phyloP scores from a whole-genome alignment of 2,329 filamentous ascomycete species.

The Fusarium mundagurra region DNA sequence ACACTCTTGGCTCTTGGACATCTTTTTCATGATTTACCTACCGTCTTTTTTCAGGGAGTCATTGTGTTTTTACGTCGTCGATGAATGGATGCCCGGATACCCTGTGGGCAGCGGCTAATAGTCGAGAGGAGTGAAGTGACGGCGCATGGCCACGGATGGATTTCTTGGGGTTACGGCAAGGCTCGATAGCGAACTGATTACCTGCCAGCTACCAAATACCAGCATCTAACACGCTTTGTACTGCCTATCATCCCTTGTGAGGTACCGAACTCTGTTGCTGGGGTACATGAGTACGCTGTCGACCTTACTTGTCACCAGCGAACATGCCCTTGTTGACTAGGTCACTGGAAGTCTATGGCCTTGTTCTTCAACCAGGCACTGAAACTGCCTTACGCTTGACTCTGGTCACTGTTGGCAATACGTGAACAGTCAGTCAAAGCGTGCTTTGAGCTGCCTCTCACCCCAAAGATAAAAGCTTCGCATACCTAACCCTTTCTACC shows the following conservation, averaged over 20 bases:
- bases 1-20: constrained; percentile 24
- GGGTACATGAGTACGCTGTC: not conserved
- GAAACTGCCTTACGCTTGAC: not conserved
- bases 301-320: not conserved
- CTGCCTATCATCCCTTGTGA: not conserved
- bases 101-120: constrained; percentile 43
- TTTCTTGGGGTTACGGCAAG: constrained; percentile 32
- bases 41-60: constrained; percentile 33
- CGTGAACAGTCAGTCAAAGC: not conserved
- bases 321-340: not conserved
- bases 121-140: constrained; percentile 29
- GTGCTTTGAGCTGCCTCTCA: not conserved
- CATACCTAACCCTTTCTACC: not conserved
- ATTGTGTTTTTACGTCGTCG: constrained; percentile 36
- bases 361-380: not conserved
- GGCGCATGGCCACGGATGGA: constrained; percentile 25
- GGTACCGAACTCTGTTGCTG: not conserved
- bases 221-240: not conserved
- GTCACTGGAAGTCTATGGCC: not conserved
- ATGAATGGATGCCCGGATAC: constrained; percentile 44
- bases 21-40: constrained; percentile 32
- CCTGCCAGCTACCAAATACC: constrained; percentile 26
- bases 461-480: not conserved
- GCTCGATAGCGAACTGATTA: constrained; percentile 26
- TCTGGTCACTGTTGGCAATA: not conserved